Conservation (phyloP, 2,329 filamentous ascomycete genomes). For the Lachnellula subtilissima region DNA sequence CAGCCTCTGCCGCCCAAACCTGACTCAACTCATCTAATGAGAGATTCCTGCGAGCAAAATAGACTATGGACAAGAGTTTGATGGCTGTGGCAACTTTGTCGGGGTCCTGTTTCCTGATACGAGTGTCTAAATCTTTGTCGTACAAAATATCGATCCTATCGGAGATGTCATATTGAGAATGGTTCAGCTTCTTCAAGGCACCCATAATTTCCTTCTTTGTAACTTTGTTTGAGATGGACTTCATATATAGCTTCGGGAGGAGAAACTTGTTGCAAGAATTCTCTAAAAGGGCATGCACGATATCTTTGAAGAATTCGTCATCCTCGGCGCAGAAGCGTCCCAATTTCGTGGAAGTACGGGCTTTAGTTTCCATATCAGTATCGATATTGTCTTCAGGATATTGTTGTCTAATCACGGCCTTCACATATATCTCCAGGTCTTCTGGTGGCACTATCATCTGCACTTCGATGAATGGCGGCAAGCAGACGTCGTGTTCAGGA, state of each 20-base stretch:
- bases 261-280: slow-evolving; percentile 11
- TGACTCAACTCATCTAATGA: slow-evolving; percentile 29
- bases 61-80: slow-evolving; percentile 31
- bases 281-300: slow-evolving; percentile 8
- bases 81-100: slow-evolving; percentile 27
- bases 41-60: slow-evolving; percentile 26
- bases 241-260: slow-evolving; percentile 11
- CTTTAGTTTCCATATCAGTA: neutral
- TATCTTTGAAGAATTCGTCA: neutral
- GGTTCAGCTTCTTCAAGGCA: slow-evolving; percentile 4
- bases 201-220: slow-evolving; percentile 8
- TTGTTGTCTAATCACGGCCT: slow-evolving; percentile 3
- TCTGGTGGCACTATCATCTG: slow-evolving; percentile 4
- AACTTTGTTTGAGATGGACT: slow-evolving; percentile 5
- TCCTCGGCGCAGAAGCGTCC: slow-evolving; percentile 5
- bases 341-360: neutral
- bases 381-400: slow-evolving; percentile 7
- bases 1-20: slow-evolving; percentile 30
- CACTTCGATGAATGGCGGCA: slow-evolving; percentile 7
- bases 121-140: slow-evolving; percentile 33
- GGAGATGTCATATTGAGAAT: slow-evolving; percentile 5
- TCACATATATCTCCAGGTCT: slow-evolving; percentile 9
- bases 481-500: slow-evolving; percentile 3
- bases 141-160: slow-evolving; percentile 38
- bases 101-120: slow-evolving; percentile 37